Evolutionary conservation across 2,329 filamentous ascomycete genomes (phyloP).

Genomic region (Paradendryphiella salina): DNA sequence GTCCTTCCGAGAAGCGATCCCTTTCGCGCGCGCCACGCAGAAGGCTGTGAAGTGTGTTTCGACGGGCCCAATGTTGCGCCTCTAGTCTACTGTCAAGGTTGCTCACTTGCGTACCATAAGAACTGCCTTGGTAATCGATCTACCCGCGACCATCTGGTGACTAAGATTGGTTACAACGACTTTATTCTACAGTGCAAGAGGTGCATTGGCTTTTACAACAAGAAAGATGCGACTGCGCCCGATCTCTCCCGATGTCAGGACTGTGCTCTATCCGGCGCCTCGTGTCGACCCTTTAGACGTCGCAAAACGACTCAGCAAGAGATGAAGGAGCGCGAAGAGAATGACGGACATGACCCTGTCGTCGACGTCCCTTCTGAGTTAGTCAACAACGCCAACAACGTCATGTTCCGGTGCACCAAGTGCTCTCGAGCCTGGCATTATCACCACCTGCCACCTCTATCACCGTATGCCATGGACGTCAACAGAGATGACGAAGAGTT

Average conservation of each 20-base stretch:
- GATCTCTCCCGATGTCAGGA: slow-evolving; percentile 70
- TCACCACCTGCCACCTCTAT: slow-evolving; percentile 70
- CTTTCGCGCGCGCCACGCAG: slow-evolving; percentile 72
- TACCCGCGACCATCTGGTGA: slow-evolving; percentile 81
- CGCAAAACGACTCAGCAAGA: slow-evolving; percentile 78
- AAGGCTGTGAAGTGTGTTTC: slow-evolving; percentile 73
- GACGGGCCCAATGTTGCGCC: slow-evolving; percentile 64
- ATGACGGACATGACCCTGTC: slow-evolving; percentile 76
- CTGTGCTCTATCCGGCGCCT: slow-evolving; percentile 66
- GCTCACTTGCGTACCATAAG: slow-evolving; percentile 81
- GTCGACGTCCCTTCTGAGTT: slow-evolving; percentile 63
- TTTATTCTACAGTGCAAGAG: slow-evolving; percentile 90
- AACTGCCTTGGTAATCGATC: slow-evolving; percentile 75
- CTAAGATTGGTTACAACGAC: slow-evolving; percentile 73
- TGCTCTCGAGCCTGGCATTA: slow-evolving; percentile 84
- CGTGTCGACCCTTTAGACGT: slow-evolving; percentile 75
- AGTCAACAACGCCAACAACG: slow-evolving; percentile 73
- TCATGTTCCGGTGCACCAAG: slow-evolving; percentile 79
- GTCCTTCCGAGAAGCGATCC: slow-evolving; percentile 61
- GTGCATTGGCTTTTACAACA: slow-evolving; percentile 70
- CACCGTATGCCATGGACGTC: slow-evolving; percentile 49
- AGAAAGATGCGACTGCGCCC: slow-evolving; percentile 71
- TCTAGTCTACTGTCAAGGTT: slow-evolving; percentile 89
- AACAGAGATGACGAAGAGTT: slow-evolving; percentile 54
- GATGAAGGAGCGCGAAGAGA: slow-evolving; percentile 78